phyloP scores from a whole-genome alignment of 75 land plant genomes.

The Sequoia sempervirens region DNA sequence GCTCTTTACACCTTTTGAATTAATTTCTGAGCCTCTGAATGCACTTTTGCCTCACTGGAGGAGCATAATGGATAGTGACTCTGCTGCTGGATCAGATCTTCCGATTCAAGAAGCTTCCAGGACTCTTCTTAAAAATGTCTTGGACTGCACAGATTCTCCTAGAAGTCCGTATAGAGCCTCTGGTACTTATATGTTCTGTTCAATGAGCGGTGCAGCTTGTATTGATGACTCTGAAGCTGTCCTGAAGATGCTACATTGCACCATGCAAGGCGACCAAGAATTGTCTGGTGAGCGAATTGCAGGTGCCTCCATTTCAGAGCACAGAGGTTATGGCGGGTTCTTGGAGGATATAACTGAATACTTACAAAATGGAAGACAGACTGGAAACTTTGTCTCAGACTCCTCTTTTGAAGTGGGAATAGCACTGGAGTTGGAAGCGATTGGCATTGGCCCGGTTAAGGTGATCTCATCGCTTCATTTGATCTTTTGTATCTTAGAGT shows the following conservation, averaged over 20 bases:
- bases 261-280: background rate
- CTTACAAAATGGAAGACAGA: background rate
- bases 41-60: background rate
- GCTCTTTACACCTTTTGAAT: constrained; percentile 12
- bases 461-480: background rate
- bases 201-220: constrained; percentile 9
- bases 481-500: too few relatives aligned
- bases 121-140: background rate
- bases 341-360: background rate
- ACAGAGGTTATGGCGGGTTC: background rate
- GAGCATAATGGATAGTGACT: background rate
- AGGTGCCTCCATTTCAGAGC: background rate
- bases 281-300: background rate
- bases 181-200: constrained; percentile 2
- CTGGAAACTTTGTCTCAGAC: background rate
- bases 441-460: background rate
- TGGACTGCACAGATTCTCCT: background rate
- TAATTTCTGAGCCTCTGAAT: background rate
- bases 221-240: background rate
- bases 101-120: background rate
- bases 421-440: background rate
- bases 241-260: constrained; percentile 2
- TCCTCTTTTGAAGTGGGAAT: background rate
- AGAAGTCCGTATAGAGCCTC: constrained; percentile 10
- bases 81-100: background rate